These are phyloP conservation scores for Candida qinlingensis DNA, from an alignment of 805 yeast species.

Conservation along the genomic window DNA sequence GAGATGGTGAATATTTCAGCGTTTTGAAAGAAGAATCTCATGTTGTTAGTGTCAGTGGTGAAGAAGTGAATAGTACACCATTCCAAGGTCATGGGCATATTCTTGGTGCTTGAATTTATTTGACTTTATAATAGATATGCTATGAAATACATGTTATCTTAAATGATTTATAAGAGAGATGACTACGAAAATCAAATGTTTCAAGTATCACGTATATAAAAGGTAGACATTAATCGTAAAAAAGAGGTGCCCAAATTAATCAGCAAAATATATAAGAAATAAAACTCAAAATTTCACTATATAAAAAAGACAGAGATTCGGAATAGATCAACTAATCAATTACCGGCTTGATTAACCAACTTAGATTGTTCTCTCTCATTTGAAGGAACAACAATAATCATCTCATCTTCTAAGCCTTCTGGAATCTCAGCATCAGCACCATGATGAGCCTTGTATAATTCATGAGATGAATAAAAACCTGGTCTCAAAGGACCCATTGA, in stretches of 20 bases:
- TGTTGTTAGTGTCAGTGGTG: conserved; percentile 2
- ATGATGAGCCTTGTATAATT: conserved; percentile 7
- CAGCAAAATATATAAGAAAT: too few relatives aligned
- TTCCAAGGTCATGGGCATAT: conserved; percentile 23
- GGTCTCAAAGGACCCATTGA: background rate
- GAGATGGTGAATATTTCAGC: conserved; percentile 29
- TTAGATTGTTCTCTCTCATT: background rate
- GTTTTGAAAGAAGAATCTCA: conserved; percentile 21
- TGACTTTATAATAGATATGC: background rate
- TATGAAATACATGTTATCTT: too few relatives aligned
- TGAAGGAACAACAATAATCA: conserved; percentile 5
- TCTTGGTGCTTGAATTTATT: conserved; percentile 9
- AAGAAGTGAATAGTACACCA: conserved; percentile 2
- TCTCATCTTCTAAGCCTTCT: conserved; percentile 1
- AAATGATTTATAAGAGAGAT: too few relatives aligned
- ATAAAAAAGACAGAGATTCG: too few relatives aligned
- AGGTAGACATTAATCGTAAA: too few relatives aligned
- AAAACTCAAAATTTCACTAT: too few relatives aligned
- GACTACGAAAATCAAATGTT: too few relatives aligned
- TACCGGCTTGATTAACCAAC: conserved; percentile 7
- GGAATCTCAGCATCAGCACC: conserved; percentile 1
- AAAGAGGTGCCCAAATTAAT: too few relatives aligned
- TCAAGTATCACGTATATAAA: too few relatives aligned
- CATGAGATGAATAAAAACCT: conserved; percentile 8
- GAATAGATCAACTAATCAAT: background rate